Conservation (phyloP, 1,284 basidiomycete species). For the Sanguinoderma infundibulare region DNA sequence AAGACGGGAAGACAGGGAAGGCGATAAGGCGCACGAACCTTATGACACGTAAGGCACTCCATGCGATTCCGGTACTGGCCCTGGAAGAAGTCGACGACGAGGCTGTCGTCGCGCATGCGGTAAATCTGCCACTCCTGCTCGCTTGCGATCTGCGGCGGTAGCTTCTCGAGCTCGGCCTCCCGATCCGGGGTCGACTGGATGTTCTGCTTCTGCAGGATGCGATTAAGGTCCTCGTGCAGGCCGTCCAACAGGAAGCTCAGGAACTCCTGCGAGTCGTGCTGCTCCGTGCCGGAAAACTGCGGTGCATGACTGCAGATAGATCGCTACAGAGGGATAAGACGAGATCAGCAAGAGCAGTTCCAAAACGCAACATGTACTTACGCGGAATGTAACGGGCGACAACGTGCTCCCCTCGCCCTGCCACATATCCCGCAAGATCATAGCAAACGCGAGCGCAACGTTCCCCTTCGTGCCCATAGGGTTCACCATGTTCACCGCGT, state of each 20-base stretch:
- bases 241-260: slow-evolving; percentile 94
- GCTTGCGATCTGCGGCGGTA: slow-evolving; percentile 90
- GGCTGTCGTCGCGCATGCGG: slow-evolving; percentile 88
- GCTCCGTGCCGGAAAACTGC: slow-evolving; percentile 90
- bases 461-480: slow-evolving; percentile 89
- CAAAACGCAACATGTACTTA: slow-evolving; percentile 42
- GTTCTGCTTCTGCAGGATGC: slow-evolving; percentile 80
- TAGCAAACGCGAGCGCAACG: slow-evolving; percentile 84
- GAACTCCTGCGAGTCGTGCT: slow-evolving; percentile 99
- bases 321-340: slow-evolving; percentile 49
- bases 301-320: slow-evolving; percentile 86
- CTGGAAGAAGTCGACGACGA: slow-evolving; percentile 98
- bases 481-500: slow-evolving; percentile 88
- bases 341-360: background rate
- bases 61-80: slow-evolving; percentile 94
- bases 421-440: slow-evolving; percentile 88
- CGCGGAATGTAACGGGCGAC: slow-evolving; percentile 86
- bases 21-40: slow-evolving; percentile 65
- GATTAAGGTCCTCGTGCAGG: slow-evolving; percentile 95
- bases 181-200: slow-evolving; percentile 80
- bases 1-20: background rate
- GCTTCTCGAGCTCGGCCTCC: slow-evolving; percentile 85
- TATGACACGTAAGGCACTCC: slow-evolving; percentile 89
- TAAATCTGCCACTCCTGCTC: slow-evolving; percentile 95
- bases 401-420: slow-evolving; percentile 85